Evolutionary conservation across 2,329 filamentous ascomycete species (phyloP).

Genomic region (Curvularia hawaiiensis): DNA sequence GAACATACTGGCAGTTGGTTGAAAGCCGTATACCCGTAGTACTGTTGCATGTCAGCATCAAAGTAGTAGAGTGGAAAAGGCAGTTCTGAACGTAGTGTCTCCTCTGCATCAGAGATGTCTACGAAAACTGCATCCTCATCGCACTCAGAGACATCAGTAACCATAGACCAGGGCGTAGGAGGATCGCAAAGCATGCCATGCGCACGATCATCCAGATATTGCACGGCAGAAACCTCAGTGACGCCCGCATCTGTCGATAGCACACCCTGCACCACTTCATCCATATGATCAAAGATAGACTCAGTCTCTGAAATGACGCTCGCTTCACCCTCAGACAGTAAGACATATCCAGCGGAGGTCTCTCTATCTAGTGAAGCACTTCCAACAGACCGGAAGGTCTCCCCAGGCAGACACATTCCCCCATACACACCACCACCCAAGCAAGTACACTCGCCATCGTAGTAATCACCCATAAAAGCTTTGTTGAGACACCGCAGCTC

Average conservation of each 20-base stretch:
- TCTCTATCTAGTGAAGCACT: too few species aligned
- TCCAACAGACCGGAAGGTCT: neutral
- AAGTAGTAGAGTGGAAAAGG: conserved; percentile 4
- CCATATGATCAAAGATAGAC: neutral
- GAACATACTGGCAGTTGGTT: conserved; percentile 1
- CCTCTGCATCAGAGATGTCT: conserved; percentile 2
- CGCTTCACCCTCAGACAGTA: neutral
- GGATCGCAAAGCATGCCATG: neutral
- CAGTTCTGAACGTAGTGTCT: neutral
- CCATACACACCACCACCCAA: neutral
- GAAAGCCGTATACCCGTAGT: conserved; percentile 9
- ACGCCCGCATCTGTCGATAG: neutral
- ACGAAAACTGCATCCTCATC: neutral
- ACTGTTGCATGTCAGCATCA: conserved; percentile 12
- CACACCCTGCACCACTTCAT: neutral
- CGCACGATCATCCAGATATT: neutral
- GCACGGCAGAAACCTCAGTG: too few species aligned
- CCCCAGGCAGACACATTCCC: neutral
- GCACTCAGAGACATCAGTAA: neutral
- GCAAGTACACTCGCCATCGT: conserved; percentile 10
- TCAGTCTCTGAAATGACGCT: too few species aligned
- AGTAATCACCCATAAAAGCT: neutral
- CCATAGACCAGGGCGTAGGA: too few species aligned
- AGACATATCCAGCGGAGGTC: too few species aligned
- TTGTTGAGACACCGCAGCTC: neutral